Percentiles rank a stretch among this genome's conserved stretches.
Conservation (phyloP, 1,284 basidiomycete species). For the Moesziomyces sp. region DNA sequence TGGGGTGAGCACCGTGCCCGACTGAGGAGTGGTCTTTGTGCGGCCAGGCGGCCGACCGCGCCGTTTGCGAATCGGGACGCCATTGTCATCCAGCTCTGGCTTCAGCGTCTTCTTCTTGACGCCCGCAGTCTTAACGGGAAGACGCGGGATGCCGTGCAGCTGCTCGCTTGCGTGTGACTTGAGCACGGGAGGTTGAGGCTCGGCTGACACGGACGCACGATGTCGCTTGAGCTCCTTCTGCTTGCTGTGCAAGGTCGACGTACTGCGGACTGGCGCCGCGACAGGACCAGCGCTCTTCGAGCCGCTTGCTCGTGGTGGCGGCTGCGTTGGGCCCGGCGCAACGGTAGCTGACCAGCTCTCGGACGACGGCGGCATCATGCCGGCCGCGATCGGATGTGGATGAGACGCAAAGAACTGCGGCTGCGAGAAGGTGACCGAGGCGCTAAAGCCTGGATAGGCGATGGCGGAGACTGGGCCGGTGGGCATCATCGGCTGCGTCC, state of each 20-base stretch:
- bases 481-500: slow-evolving; percentile 30
- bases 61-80: slow-evolving; percentile 4
- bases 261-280: no score
- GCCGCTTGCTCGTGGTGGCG: neutral
- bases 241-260: no score
- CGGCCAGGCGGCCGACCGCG: slow-evolving; percentile 10
- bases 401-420: slow-evolving; percentile 35
- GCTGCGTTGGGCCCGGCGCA: neutral
- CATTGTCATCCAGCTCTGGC: slow-evolving; percentile 9
- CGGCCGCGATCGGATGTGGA: slow-evolving; percentile 13
- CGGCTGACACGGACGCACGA: no score
- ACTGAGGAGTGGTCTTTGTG: no score
- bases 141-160: no score
- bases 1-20: no score
- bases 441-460: slow-evolving; percentile 35
- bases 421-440: slow-evolving; percentile 38
- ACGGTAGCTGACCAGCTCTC: slow-evolving; percentile 1
- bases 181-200: neutral
- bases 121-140: no score
- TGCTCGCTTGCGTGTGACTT: neutral
- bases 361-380: slow-evolving; percentile 1
- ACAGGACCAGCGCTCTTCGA: neutral
- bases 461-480: slow-evolving; percentile 15
- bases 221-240: no score
- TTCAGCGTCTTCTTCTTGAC: slow-evolving; percentile 1